Percentiles rank a stretch among this genome's conserved stretches.
These are phyloP conservation scores for Cerrena zonata DNA, from an alignment of 1,284 basidiomycete species.

Conservation along the genomic window DNA sequence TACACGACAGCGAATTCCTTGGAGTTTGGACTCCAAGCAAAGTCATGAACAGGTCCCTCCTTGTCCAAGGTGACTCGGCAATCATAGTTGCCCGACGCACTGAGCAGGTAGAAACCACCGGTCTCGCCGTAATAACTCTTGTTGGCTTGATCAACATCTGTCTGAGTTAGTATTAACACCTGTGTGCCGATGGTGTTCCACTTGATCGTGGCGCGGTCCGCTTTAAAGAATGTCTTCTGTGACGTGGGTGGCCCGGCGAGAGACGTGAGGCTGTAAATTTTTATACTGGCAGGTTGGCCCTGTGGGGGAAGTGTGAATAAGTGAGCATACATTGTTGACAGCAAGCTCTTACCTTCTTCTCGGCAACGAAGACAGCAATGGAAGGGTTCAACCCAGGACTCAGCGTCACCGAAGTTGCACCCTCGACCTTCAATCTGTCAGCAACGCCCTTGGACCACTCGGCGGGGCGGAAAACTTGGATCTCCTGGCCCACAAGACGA, in stretches of 20 bases:
- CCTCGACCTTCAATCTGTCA: slow-evolving; percentile 79
- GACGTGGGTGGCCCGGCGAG: slow-evolving; percentile 59
- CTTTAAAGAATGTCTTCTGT: slow-evolving; percentile 93
- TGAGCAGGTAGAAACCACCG: slow-evolving; percentile 84
- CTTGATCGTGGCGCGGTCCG: slow-evolving; percentile 89
- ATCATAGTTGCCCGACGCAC: slow-evolving; percentile 93
- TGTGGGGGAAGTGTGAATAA: slow-evolving; percentile 21
- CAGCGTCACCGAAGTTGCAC: slow-evolving; percentile 68
- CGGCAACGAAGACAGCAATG: slow-evolving; percentile 85
- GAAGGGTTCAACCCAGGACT: slow-evolving; percentile 81
- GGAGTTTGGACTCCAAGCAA: slow-evolving; percentile 94
- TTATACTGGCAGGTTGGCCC: slow-evolving; percentile 89
- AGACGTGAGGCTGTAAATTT: slow-evolving; percentile 73
- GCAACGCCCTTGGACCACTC: slow-evolving; percentile 76
- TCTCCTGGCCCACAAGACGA: slow-evolving; percentile 76
- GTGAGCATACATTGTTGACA: background rate
- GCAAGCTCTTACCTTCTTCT: slow-evolving; percentile 73
- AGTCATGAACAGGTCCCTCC: slow-evolving; percentile 96
- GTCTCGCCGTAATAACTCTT: slow-evolving; percentile 99
- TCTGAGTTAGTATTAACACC: slow-evolving; percentile 85
- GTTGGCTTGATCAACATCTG: slow-evolving; percentile 94
- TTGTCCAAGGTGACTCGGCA: slow-evolving; percentile 90
- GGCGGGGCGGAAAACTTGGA: slow-evolving; percentile 81
- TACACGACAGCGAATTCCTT: slow-evolving; percentile 96
- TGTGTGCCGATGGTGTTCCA: slow-evolving; percentile 92